Evolutionary conservation across 2,329 filamentous ascomycete species (phyloP), one percentile per base, ranked within the genome.

Genomic region (Penicillium sumatraense): DNA sequence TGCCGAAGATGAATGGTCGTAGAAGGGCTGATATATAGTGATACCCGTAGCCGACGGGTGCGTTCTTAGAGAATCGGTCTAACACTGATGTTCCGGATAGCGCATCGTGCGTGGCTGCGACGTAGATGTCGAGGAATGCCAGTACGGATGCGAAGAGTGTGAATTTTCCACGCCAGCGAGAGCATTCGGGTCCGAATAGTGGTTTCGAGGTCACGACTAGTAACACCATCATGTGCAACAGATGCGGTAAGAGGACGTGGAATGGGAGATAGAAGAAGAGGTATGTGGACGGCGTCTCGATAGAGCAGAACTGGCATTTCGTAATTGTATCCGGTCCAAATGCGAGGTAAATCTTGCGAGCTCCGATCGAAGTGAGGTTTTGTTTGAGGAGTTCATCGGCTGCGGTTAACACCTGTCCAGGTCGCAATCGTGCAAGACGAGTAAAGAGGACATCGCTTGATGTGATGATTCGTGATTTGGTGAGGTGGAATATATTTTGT

Each of bases 361-460:
- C 89, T 62, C 91, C 86, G 51, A 88, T 77, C 57, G 84, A 88
- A 62, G 85, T 83, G 68, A 98, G 87, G 64, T 87, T 87, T 23
- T 79, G 75, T 49, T 86, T 83, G 9, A 98, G 81, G 21, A 81
- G 75, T 48, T 84, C 79, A 75, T 98, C 93, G 11, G 72, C 70
- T 0, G 67, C 61, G 2, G 77, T 81, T 51, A 83, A 73, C 14
- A 68, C 62, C 16, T 73, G 73, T 6, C 70, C 63, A 0, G 76
- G 75, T 14, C 76, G 75, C 33, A 69, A 53, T 5, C 72, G 67
- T 1, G 80, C 75, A 9, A 98, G 82, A 14, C 93, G 89, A 56
- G 83, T 86, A 74, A 96, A 95, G 57, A 98, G 82, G 29, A 96
- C 87, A 68, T 93, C 90, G 38, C 85, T 88, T n/a, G 91, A 87